Percentiles rank a stretch among this genome's conserved stretches.
Evolutionary conservation across 2,329 filamentous ascomycete genomes (phyloP).

Genomic region (Beauveria rudraprayagi): DNA sequence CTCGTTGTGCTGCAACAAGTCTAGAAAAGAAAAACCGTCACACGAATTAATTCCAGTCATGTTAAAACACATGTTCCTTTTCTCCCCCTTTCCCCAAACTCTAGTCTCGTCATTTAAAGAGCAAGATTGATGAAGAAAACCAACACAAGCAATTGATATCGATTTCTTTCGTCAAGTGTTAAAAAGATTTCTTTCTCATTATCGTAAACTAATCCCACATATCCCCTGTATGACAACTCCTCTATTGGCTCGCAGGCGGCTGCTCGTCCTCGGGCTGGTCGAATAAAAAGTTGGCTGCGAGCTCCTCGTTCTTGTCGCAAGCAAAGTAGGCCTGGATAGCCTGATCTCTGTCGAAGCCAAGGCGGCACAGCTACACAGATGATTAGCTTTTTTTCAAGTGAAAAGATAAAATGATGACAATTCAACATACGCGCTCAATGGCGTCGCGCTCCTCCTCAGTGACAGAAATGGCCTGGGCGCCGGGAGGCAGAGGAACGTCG

Average conservation of each 20-base stretch:
- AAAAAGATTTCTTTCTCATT: constrained; percentile 7
- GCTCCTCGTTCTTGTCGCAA: constrained; percentile 98
- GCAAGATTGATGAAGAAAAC: neutral
- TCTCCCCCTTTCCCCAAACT: neutral
- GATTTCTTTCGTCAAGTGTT: neutral
- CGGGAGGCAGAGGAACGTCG: constrained; percentile 77
- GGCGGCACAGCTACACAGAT: constrained; percentile 63
- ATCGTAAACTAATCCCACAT: constrained; percentile 6
- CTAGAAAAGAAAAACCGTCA: no score
- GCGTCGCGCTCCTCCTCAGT: constrained; percentile 95
- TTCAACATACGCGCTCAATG: constrained; percentile 69
- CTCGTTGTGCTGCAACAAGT: neutral
- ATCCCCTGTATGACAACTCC: neutral
- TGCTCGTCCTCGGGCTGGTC: constrained; percentile 89
- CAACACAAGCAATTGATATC: neutral
- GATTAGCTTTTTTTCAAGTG: neutral
- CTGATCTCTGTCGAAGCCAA: constrained; percentile 87
- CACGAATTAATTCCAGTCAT: neutral
- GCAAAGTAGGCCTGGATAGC: constrained; percentile 98
- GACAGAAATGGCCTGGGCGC: constrained; percentile 80
- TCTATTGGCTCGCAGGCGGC: constrained; percentile 34
- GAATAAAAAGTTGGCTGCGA: constrained; percentile 96
- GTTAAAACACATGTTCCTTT: neutral
- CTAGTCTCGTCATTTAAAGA: neutral
- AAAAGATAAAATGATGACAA: neutral